A percentile compares a stretch with the other conserved stretches of the same genome.
phyloP scores from a whole-genome alignment of 2,329 filamentous ascomycete genomes.

The Trichoderma breve region DNA sequence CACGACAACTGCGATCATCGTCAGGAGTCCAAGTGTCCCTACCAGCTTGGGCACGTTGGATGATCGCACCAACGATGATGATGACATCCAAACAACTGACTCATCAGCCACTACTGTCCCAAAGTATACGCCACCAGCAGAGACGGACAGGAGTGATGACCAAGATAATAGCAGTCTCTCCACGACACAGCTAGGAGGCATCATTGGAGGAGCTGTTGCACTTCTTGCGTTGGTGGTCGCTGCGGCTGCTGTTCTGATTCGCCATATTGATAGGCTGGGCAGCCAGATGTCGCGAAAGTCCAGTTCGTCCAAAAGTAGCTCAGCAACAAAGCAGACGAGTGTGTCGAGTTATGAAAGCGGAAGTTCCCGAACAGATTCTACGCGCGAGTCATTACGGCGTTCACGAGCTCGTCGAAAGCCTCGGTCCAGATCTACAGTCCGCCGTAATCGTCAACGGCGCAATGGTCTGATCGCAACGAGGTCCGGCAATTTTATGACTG shows the following conservation, averaged over 20 bases:
- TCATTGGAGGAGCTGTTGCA: slow-evolving; percentile 50
- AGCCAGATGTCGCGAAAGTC: slow-evolving; percentile 38
- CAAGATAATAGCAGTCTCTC: slow-evolving; percentile 35
- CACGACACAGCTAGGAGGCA: slow-evolving; percentile 48
- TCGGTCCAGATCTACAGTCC: not conserved
- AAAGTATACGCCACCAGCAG: slow-evolving; percentile 37
- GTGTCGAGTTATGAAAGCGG: not conserved
- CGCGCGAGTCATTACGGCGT: not conserved
- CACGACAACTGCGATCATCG: slow-evolving; percentile 39
- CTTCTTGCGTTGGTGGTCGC: slow-evolving; percentile 49
- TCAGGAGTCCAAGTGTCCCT: slow-evolving; percentile 40
- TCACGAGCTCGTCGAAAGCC: slow-evolving; percentile 2
- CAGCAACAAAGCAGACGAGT: slow-evolving; percentile 7
- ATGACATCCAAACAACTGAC: slow-evolving; percentile 38
- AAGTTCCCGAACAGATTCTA: not conserved
- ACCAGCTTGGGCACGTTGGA: slow-evolving; percentile 29
- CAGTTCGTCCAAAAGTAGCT: slow-evolving; percentile 22
- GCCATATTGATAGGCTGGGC: slow-evolving; percentile 48
- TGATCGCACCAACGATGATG: slow-evolving; percentile 23
- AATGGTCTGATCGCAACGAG: not conserved
- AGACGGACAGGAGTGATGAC: slow-evolving; percentile 25
- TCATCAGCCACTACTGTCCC: slow-evolving; percentile 42
- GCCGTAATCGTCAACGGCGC: not conserved
- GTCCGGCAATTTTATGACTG: not conserved
- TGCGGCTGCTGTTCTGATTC: slow-evolving; percentile 49